Base-by-base conservation (phyloP, 805 yeast genomes). In the Yarrowia sp. region DNA sequence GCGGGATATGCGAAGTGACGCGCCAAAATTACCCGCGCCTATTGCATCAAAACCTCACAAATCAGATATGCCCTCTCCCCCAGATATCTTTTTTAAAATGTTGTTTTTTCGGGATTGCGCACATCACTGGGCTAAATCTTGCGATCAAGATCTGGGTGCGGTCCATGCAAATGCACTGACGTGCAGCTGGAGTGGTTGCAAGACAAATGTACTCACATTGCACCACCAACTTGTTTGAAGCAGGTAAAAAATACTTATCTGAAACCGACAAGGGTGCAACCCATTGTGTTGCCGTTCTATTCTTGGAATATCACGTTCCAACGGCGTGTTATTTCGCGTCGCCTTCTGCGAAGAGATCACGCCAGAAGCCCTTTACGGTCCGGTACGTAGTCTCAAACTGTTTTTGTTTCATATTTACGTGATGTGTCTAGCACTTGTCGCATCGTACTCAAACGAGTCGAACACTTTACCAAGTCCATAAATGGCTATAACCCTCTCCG, bases 101-200 rank as follows among this genome's bases (percentile, higher is more conserved):
- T 22, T 22, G 28, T 22, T 22, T 47, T 32, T 33, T 11, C 41
- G 41, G 55, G 15, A 50, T 50, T 35, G 57, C 51, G 38, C 53
- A 47, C 51, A 45, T 45, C 51, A 45, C 51, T 31, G 22, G 51
- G 15, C 51, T 45, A 45, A 45, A 45, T 45, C 51, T 45, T 45
- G 51, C 51, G 4, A 36, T 22, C 43, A 18, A 51, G 58, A 51
- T 51, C 55, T 48, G 53, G 15, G 39, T 7, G 18, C 18, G 22
- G 8, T 15, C 22, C 22, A 36, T 51, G 58, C 58, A 51, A 51
- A 22, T 51, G 58, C 58, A 51, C 14, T 4, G 14, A 9, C n/a
- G 58, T 51, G 58, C 58, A 51, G 33, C 38, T 31, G 6, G 31
- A 15, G 53, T 33, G 53, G 57, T 50, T 50, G 57, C 57, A 50